Evolutionary conservation across 1,139 yeast species (phyloP).

Genomic region (Kurtzmaniella quercitrusa): DNA sequence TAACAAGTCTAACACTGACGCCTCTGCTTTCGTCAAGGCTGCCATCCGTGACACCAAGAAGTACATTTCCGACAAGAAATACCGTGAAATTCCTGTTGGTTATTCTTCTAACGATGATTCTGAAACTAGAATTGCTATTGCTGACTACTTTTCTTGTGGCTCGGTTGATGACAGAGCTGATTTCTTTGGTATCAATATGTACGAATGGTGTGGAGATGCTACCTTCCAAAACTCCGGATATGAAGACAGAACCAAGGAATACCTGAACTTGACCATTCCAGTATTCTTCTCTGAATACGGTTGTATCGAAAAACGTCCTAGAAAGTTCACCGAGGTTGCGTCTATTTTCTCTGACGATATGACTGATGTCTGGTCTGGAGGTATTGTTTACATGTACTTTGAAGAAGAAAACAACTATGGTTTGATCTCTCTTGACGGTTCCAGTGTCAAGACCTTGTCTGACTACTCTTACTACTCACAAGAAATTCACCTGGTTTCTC

Average conservation of each 20-base stretch:
- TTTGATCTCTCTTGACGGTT: conserved; percentile 52
- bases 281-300: conserved; percentile 85
- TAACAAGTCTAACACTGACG: conserved; percentile 44
- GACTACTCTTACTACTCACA: conserved; percentile 52
- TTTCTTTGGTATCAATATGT: conserved; percentile 87
- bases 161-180: conserved; percentile 67
- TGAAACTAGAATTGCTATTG: conserved; percentile 66
- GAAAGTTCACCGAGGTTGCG: conserved; percentile 63
- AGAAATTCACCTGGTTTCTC: conserved; percentile 46
- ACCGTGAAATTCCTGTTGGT: conserved; percentile 83
- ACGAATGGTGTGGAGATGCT: conserved; percentile 85
- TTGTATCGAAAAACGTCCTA: conserved; percentile 59
- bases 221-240: conserved; percentile 71
- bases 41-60: conserved; percentile 87
- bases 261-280: conserved; percentile 67
- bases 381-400: conserved; percentile 84
- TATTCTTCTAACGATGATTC: conserved; percentile 88
- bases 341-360: conserved; percentile 39
- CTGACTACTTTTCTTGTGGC: conserved; percentile 79
- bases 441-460: conserved; percentile 33
- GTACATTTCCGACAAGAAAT: conserved; percentile 60
- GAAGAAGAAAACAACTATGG: conserved; percentile 81
- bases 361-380: conserved; percentile 83
- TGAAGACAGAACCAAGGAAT: conserved; percentile 53
- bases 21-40: conserved; percentile 84